Evolutionary conservation across 2,329 filamentous ascomycete species (phyloP).

Genomic region (Clarireedia monteithiana): DNA sequence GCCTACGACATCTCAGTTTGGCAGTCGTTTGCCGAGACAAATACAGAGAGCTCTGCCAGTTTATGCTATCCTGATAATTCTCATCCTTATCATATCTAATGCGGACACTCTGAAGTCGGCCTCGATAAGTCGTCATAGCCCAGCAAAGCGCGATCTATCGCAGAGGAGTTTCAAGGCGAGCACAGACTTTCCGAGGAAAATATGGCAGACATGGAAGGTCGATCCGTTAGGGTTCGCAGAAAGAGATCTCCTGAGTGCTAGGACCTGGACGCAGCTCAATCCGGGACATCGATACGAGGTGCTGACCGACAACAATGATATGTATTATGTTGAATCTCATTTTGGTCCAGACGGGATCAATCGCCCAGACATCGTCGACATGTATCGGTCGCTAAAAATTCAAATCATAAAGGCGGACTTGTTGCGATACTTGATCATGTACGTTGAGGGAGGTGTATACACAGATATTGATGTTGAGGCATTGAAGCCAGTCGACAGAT

Average conservation of each 20-base stretch:
- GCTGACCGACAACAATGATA: slow-evolving; percentile 56
- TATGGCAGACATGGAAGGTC: slow-evolving; percentile 73
- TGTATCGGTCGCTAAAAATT: slow-evolving; percentile 50
- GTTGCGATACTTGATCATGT: slow-evolving; percentile 58
- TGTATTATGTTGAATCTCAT: slow-evolving; percentile 59
- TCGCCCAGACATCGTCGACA: slow-evolving; percentile 56
- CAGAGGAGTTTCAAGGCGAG: neutral
- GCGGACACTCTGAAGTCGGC: slow-evolving; percentile 12
- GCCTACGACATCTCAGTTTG: slow-evolving; percentile 4
- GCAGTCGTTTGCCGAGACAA: slow-evolving; percentile 35
- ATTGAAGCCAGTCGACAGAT: slow-evolving; percentile 42
- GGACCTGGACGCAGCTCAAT: slow-evolving; percentile 60
- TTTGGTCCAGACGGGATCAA: slow-evolving; percentile 59
- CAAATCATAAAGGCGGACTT: slow-evolving; percentile 60
- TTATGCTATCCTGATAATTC: slow-evolving; percentile 19
- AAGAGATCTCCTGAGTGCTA: slow-evolving; percentile 50
- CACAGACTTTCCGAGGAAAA: slow-evolving; percentile 52
- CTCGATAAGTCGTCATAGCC: slow-evolving; percentile 6
- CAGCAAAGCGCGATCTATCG: slow-evolving; percentile 6
- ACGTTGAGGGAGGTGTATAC: slow-evolving; percentile 54
- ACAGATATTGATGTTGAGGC: slow-evolving; percentile 52
- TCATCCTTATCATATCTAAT: slow-evolving; percentile 21
- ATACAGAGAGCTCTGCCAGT: slow-evolving; percentile 23
- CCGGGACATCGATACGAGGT: slow-evolving; percentile 45
- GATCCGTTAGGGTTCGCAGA: slow-evolving; percentile 59